Evolutionary conservation across 2,329 filamentous ascomycete species (phyloP).

Genomic region (Epichloe amarillans): DNA sequence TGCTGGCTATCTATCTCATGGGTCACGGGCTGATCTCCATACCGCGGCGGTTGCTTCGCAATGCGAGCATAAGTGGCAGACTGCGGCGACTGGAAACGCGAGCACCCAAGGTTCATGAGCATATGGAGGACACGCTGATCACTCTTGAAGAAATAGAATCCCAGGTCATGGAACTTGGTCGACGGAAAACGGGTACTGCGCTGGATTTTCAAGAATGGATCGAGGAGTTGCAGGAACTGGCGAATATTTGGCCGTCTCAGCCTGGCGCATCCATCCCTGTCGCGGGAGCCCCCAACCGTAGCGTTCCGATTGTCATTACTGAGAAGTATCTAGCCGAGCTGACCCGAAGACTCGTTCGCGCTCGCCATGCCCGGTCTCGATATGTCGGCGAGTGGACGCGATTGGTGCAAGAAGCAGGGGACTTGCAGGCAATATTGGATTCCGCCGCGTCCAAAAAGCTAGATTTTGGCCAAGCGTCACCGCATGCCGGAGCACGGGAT

Average conservation of each 20-base stretch:
- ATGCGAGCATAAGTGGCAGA: constrained; percentile 61
- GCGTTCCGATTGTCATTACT: constrained; percentile 71
- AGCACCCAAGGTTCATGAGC: constrained; percentile 74
- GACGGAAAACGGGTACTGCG: constrained; percentile 67
- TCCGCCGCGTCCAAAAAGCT: constrained; percentile 69
- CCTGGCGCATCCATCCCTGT: constrained; percentile 29
- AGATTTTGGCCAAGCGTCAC: constrained; percentile 52
- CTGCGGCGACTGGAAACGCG: constrained; percentile 63
- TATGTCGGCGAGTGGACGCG: constrained; percentile 79
- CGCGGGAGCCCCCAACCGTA: constrained; percentile 29
- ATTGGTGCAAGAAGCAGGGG: constrained; percentile 59
- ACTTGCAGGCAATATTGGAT: constrained; percentile 72
- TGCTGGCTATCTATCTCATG: constrained; percentile 93
- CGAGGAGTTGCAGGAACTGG: constrained; percentile 75
- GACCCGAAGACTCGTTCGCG: constrained; percentile 67
- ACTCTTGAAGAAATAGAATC: constrained; percentile 69
- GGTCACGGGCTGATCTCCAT: constrained; percentile 91
- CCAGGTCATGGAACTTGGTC: constrained; percentile 66
- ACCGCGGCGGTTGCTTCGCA: constrained; percentile 66
- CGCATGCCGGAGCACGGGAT: constrained; percentile 40
- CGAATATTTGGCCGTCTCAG: constrained; percentile 51
- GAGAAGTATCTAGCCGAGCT: constrained; percentile 87
- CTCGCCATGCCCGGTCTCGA: constrained; percentile 68
- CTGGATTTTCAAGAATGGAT: constrained; percentile 83
- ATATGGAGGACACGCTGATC: constrained; percentile 70